phyloP scores from a whole-genome alignment of 768 basidiomycete genomes.

The Mrakia gelida region DNA sequence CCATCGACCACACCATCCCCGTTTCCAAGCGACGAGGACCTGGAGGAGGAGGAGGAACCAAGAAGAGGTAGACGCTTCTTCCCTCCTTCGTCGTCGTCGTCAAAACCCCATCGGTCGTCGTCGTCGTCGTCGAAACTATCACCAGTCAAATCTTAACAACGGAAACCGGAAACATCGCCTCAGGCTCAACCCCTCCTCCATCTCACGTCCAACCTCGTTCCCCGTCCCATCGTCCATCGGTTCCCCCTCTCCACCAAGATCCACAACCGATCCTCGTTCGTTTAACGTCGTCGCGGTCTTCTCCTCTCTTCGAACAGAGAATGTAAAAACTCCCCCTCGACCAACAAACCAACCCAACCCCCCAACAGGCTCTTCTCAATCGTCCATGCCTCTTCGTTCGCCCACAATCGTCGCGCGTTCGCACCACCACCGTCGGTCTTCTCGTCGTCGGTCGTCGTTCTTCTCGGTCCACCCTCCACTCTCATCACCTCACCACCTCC shows the following conservation, averaged over 20 bases:
- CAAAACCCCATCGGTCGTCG: not conserved
- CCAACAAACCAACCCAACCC: not conserved
- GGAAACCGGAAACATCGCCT: constrained; percentile 1
- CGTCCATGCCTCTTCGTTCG: not conserved
- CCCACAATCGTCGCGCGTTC: not conserved
- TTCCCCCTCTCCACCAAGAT: not conserved
- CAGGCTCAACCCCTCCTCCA: not conserved
- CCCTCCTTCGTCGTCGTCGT: constrained; percentile 1
- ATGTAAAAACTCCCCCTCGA: not conserved
- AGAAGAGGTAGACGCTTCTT: not conserved
- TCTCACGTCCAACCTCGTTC: too few relatives aligned
- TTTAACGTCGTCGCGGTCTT: not conserved
- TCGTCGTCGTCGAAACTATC: constrained; percentile 8
- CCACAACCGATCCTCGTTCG: not conserved
- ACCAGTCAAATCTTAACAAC: constrained; percentile 8
- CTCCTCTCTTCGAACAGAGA: not conserved
- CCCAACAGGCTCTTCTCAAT: not conserved
- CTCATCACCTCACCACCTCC: too few relatives aligned
- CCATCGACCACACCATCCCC: constrained; percentile 24
- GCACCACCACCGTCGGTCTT: not conserved
- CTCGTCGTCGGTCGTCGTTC: not conserved
- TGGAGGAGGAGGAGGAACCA: not conserved
- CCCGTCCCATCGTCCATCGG: not conserved
- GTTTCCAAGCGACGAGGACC: constrained; percentile 3
- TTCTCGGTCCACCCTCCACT: too few relatives aligned